Conservation (phyloP, 2,329 filamentous ascomycete species). For the Trichoderma asperellum region DNA sequence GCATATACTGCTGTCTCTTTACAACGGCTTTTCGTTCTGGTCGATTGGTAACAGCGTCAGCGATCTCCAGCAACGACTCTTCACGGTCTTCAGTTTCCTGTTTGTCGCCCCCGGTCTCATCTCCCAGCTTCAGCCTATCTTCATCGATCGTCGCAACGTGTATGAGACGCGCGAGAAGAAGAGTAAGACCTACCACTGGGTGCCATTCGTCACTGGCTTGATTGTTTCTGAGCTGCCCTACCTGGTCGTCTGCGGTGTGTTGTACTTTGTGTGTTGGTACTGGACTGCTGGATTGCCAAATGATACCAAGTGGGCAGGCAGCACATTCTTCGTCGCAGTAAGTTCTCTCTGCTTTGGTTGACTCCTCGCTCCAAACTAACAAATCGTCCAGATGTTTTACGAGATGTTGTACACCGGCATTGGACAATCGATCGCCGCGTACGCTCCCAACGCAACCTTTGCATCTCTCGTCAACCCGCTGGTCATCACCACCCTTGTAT, state of each 20-base stretch:
- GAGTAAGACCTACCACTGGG: slow-evolving; percentile 65
- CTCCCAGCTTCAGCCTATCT: slow-evolving; percentile 62
- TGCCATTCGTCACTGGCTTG: slow-evolving; percentile 60
- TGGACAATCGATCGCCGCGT: slow-evolving; percentile 66
- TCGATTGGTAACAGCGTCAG: slow-evolving; percentile 55
- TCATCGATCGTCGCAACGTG: slow-evolving; percentile 59
- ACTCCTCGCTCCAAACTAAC: no score
- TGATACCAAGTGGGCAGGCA: slow-evolving; percentile 52
- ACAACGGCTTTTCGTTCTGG: slow-evolving; percentile 67
- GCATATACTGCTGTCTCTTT: slow-evolving; percentile 58
- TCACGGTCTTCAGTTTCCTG: slow-evolving; percentile 66
- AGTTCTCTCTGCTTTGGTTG: no score
- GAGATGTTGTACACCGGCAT: slow-evolving; percentile 65
- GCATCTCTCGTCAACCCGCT: slow-evolving; percentile 62
- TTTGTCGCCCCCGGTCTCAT: slow-evolving; percentile 63
- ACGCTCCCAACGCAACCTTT: slow-evolving; percentile 63
- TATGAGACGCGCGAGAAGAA: slow-evolving; percentile 64
- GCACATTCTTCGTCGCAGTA: slow-evolving; percentile 58
- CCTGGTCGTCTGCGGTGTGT: slow-evolving; percentile 50
- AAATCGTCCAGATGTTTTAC: slow-evolving; percentile 42
- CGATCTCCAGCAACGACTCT: slow-evolving; percentile 60
- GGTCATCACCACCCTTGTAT: slow-evolving; percentile 61
- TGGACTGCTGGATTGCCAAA: slow-evolving; percentile 58
- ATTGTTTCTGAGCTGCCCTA: slow-evolving; percentile 54
- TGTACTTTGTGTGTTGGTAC: slow-evolving; percentile 62